Base-by-base conservation (phyloP, 345 rosid species). In the Linum usitatissimum region DNA sequence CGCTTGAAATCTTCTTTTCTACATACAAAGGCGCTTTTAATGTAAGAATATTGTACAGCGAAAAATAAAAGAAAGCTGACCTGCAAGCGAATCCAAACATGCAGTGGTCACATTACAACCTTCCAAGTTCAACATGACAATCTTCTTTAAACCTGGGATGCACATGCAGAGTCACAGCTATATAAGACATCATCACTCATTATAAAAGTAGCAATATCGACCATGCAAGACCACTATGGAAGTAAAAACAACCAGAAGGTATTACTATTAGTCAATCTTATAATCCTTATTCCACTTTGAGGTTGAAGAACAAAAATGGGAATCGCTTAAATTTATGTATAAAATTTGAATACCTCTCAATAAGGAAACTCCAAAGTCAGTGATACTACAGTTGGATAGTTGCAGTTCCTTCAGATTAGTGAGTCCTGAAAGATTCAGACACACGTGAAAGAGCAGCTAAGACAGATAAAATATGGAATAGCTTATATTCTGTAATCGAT, bases 51-150 rank as follows among this genome's bases (percentile, higher is more conserved):
- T 45, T 45, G 18, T 18, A 53, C 40, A 45, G 8, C 1, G 51
- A 45, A 45, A 42, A 45, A 0, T 13, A 45, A 45, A 45, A 40
- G 23, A 66, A 59, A 15, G 68, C 65, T 60, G 65, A 88, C 98
- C 98, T 72, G 93, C 73, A 68, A 91, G 79, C 64, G 87, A 77
- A 55, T 84, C 89, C 80, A 88, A 72, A 73, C 98, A 88, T 59
- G 83, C 87, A 66, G 93, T 79, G 40, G 91, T 83, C 38, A 91
- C 87, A 18, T 68, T 80, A 66, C 96, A 91, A 21, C 98, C 98
- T 72, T 91, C 96, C 85, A 88, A 78, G 71, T 88, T 91, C 71
- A 91, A 66, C 23, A 82, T 66, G 62, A 74, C 76, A 66, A 91
- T 95, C 76, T 81, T 84, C 55, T 82, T 76, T 73, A 91, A 74